Evolutionary conservation across 208 protist genomes (phyloP).

Genomic region (Trypanosomatidae sp.): DNA sequence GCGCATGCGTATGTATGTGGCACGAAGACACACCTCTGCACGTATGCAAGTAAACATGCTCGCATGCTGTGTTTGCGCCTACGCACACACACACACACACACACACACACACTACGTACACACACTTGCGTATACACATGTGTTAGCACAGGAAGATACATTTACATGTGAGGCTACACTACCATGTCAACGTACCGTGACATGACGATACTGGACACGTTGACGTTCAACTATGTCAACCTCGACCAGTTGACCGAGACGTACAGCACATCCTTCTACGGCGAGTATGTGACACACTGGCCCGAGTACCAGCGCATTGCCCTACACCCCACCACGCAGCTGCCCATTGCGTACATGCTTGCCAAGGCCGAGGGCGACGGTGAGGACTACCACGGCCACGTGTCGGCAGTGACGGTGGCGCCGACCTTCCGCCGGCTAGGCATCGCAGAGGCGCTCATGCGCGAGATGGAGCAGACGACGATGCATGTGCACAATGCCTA

Average conservation of each 20-base stretch:
- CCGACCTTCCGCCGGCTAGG: constrained; percentile 95
- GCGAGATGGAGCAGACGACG: constrained; percentile 87
- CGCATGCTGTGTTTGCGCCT: no score
- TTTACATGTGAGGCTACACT: no score
- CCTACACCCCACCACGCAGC: constrained; percentile 76
- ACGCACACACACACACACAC: no score
- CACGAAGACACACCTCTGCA: no score
- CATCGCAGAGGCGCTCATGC: constrained; percentile 92
- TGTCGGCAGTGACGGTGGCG: constrained; percentile 98
- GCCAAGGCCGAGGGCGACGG: constrained; percentile 95
- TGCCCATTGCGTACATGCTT: constrained; percentile 94
- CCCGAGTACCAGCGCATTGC: constrained; percentile 93
- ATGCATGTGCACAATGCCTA: constrained; percentile 89
- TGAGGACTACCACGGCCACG: constrained; percentile 96
- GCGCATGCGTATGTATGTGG: no score
- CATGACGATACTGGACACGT: constrained; percentile 89
- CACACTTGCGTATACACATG: no score
- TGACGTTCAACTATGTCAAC: constrained; percentile 95
- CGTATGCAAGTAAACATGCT: no score
- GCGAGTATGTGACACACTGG: constrained; percentile 95
- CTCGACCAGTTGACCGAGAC: constrained; percentile 96
- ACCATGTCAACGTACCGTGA: constrained; percentile 90
- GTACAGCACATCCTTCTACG: constrained; percentile 96
- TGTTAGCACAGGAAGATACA: no score
- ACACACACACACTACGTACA: no score